These are phyloP conservation scores for Pulveroboletus sp. DNA, from an alignment of 768 basidiomycete genomes.

Conservation along the genomic window DNA sequence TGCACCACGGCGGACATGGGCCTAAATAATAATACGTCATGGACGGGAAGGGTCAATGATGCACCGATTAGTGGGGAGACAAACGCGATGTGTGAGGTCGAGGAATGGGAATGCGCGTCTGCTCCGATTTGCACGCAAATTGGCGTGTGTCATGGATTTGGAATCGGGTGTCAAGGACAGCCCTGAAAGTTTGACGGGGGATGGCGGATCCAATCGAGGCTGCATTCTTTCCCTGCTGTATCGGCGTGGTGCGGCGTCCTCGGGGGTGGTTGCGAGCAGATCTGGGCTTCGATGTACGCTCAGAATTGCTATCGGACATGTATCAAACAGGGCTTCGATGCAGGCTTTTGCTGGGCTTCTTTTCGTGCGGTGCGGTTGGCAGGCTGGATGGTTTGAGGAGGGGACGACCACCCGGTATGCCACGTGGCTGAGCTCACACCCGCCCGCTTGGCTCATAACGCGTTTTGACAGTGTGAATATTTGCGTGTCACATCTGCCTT, in stretches of 20 bases:
- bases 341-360: slow-evolving; percentile 12
- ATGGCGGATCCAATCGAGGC: slow-evolving; percentile 12
- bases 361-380: slow-evolving; percentile 3
- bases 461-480: slow-evolving; percentile 31
- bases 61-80: slow-evolving; percentile 1
- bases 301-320: slow-evolving; percentile 14
- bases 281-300: slow-evolving; percentile 20
- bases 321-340: slow-evolving; percentile 18
- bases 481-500: slow-evolving; percentile 18
- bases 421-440: slow-evolving; percentile 26
- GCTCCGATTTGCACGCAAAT: slow-evolving; percentile 3
- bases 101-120: not conserved
- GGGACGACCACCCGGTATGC: slow-evolving; percentile 1
- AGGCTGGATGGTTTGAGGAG: not conserved
- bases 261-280: slow-evolving; percentile 20
- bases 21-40: not conserved
- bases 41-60: not conserved
- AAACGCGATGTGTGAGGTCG: not conserved
- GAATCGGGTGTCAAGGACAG: slow-evolving; percentile 6
- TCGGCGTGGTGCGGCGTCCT: slow-evolving; percentile 13
- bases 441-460: slow-evolving; percentile 15
- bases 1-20: not conserved
- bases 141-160: not conserved
- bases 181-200: slow-evolving; percentile 9
- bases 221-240: slow-evolving; percentile 11